phyloP scores from a whole-genome alignment of 2,329 filamentous ascomycete genomes.

The Madurella mycetomatis region DNA sequence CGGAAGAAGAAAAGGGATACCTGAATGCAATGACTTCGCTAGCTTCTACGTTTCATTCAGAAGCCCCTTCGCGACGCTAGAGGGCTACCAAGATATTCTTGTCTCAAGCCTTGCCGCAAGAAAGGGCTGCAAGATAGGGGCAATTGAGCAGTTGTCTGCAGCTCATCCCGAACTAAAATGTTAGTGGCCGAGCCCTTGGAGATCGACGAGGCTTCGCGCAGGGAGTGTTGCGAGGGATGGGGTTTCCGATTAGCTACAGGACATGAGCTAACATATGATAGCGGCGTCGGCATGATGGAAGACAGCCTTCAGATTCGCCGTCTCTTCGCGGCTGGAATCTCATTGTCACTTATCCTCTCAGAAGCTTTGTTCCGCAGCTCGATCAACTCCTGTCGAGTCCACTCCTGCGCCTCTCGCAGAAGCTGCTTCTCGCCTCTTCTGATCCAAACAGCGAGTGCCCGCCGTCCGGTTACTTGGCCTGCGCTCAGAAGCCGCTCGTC shows the following conservation, averaged over 20 bases:
- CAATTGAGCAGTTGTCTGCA: too few relatives aligned
- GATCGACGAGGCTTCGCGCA: neutral
- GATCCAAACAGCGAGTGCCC: constrained; percentile 32
- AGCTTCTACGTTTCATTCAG: neutral
- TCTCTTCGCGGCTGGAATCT: constrained; percentile 27
- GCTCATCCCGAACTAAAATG: too few relatives aligned
- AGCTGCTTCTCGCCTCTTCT: constrained; percentile 35
- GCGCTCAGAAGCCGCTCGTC: constrained; percentile 23
- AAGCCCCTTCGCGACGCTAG: too few relatives aligned
- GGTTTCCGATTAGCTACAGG: neutral
- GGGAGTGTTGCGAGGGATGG: neutral
- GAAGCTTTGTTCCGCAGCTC: constrained; percentile 10
- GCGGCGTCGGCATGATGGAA: neutral
- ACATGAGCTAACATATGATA: neutral
- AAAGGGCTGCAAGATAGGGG: too few relatives aligned
- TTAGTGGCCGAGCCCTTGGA: too few relatives aligned
- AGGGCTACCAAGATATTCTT: too few relatives aligned
- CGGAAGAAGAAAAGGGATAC: constrained; percentile 47
- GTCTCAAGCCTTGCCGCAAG: too few relatives aligned
- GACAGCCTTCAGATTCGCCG: constrained; percentile 14
- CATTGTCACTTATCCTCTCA: constrained; percentile 14
- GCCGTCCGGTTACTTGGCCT: constrained; percentile 1
- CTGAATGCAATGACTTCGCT: constrained; percentile 11
- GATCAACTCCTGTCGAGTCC: constrained; percentile 20
- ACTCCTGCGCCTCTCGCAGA: constrained; percentile 27